Conservation (phyloP, 2,329 filamentous ascomycete species). For the Diaporthe citriasiana region DNA sequence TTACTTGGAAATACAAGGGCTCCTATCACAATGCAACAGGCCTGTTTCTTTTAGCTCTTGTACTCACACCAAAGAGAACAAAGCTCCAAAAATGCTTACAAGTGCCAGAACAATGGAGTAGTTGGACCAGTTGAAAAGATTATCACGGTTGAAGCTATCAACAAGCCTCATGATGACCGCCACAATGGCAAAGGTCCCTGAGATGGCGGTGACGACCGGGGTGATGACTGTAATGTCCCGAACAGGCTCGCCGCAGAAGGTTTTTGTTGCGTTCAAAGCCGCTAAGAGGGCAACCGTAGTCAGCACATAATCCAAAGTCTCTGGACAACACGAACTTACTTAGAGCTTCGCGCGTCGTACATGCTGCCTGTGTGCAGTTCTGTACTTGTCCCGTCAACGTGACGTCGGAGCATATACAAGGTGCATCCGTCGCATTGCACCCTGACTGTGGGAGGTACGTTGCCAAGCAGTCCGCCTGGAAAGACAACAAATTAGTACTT, state of each 20-base stretch:
- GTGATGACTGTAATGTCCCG: slow-evolving; percentile 1
- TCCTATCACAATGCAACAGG: neutral
- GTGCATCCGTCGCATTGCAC: slow-evolving; percentile 17
- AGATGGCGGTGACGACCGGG: neutral
- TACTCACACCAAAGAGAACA: neutral
- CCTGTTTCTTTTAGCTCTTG: slow-evolving; percentile 6
- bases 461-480: slow-evolving; percentile 6
- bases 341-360: neutral
- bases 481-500: neutral
- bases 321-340: neutral
- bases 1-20: slow-evolving; percentile 1
- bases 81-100: neutral
- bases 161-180: slow-evolving; percentile 9
- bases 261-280: slow-evolving; percentile 15
- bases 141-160: slow-evolving; percentile 13
- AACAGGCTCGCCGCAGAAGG: slow-evolving; percentile 19
- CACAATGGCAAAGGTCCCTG: neutral
- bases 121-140: slow-evolving; percentile 17
- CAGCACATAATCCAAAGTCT: neutral
- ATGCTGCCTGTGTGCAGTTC: slow-evolving; percentile 13
- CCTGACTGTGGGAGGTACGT: slow-evolving; percentile 19
- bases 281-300: neutral
- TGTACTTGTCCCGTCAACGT: slow-evolving; percentile 14
- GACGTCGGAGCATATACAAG: slow-evolving; percentile 12
- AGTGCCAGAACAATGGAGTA: slow-evolving; percentile 3